Conservation (phyloP, 148 eudicot species). For the Suaeda aralocaspica region DNA sequence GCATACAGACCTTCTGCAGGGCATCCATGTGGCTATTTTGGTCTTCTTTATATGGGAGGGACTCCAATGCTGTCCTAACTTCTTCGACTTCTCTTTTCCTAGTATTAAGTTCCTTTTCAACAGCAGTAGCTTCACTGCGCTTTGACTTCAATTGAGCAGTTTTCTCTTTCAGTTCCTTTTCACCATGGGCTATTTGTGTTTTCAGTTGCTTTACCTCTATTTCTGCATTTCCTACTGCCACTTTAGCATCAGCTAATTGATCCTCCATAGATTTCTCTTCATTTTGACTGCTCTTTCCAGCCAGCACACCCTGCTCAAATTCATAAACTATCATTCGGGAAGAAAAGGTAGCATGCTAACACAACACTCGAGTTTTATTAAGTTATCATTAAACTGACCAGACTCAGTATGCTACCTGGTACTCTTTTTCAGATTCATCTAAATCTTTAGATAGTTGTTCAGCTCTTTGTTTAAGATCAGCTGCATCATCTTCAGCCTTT, state of each 20-base stretch:
- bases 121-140: conserved; percentile 74
- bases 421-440: conserved; percentile 71
- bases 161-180: conserved; percentile 86
- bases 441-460: conserved; percentile 67
- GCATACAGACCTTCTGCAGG: conserved; percentile 55
- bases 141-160: conserved; percentile 56
- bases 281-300: conserved; percentile 88
- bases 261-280: conserved; percentile 97
- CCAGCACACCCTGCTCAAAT: conserved; percentile 70
- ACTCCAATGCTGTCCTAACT: conserved; percentile 54
- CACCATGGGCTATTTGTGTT: conserved; percentile 72
- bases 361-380: conserved; percentile 5
- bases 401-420: conserved; percentile 47
- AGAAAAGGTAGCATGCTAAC: background rate
- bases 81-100: conserved; percentile 64
- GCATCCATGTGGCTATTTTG: conserved; percentile 53
- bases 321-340: conserved; percentile 4
- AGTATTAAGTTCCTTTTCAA: conserved; percentile 59
- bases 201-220: conserved; percentile 85
- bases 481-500: conserved; percentile 86
- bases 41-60: conserved; percentile 67
- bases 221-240: conserved; percentile 77
- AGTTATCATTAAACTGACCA: background rate
- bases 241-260: conserved; percentile 91
- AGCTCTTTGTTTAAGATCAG: conserved; percentile 63